Conservation (phyloP, 805 yeast genomes). For the Spathaspora boniae region DNA sequence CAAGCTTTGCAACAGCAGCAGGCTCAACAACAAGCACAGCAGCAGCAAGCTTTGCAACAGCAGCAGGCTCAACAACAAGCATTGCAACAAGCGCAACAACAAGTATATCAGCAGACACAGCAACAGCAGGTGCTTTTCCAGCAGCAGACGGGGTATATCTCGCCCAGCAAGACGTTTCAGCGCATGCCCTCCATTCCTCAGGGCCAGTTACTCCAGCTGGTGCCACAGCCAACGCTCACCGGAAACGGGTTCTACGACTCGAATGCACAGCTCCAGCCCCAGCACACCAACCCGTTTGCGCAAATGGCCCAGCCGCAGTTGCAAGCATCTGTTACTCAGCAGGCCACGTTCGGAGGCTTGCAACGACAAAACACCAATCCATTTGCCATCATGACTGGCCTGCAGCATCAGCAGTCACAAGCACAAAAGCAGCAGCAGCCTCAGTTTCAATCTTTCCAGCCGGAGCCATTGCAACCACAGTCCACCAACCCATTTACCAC, state of each 20-base stretch:
- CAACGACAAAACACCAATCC: conserved; percentile 35
- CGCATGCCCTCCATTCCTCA: conserved; percentile 10
- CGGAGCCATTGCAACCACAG: conserved; percentile 11
- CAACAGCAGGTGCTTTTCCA: no score
- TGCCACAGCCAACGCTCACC: conserved; percentile 33
- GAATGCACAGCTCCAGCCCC: conserved; percentile 25
- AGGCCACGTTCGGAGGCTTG: no score
- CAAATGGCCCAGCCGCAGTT: conserved; percentile 17
- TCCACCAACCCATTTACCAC: conserved; percentile 46
- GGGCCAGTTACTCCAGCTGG: conserved; percentile 15
- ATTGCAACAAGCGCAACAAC: conserved; percentile 9
- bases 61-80: conserved; percentile 12
- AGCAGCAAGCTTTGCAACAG: conserved; percentile 16
- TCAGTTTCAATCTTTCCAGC: no score
- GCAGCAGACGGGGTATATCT: no score
- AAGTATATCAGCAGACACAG: conserved; percentile 14
- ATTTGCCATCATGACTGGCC: conserved; percentile 20
- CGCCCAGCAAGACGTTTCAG: conserved; percentile 20
- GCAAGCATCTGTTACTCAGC: conserved; percentile 10
- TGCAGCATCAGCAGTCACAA: conserved; percentile 15
- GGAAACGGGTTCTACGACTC: conserved; percentile 63
- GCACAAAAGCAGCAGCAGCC: conserved; percentile 3
- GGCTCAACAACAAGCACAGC: conserved; percentile 20
- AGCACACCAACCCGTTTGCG: conserved; percentile 21
- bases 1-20: no score